Evolutionary conservation across 331 rosid species (phyloP).

Genomic region (Quercus tomentella): DNA sequence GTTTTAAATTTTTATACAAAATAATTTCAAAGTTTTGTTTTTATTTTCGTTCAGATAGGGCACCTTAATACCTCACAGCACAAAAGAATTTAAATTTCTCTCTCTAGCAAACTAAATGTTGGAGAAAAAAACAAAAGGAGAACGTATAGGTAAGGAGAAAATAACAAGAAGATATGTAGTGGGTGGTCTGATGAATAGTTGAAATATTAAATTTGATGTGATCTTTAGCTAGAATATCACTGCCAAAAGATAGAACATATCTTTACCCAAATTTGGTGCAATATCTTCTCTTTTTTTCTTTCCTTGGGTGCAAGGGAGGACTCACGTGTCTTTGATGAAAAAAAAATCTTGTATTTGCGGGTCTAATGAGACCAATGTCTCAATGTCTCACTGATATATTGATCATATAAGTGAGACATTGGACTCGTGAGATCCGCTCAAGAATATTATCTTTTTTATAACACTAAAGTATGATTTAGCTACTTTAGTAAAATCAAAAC

Average conservation of each 20-base stretch:
- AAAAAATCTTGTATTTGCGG: too few species aligned
- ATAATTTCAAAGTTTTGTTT: not conserved
- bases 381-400: too few species aligned
- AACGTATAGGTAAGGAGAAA: slow-evolving; percentile 21
- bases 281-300: not conserved
- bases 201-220: not conserved
- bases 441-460: too few species aligned
- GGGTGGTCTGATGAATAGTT: slow-evolving; percentile 7
- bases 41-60: not conserved
- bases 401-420: too few species aligned
- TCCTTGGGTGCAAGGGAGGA: not conserved
- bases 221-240: not conserved
- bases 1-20: not conserved
- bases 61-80: slow-evolving; percentile 13
- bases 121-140: slow-evolving; percentile 34
- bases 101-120: slow-evolving; percentile 27
- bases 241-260: not conserved
- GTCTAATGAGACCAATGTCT: too few species aligned
- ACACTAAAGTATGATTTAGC: too few species aligned
- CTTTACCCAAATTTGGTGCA: not conserved
- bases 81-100: slow-evolving; percentile 27
- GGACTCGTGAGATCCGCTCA: too few species aligned
- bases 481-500: too few species aligned
- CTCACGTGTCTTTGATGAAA: not conserved
- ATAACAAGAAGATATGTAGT: slow-evolving; percentile 16